Conservation (phyloP, 768 basidiomycete species). For the Agaricus sinodeliciosus region DNA sequence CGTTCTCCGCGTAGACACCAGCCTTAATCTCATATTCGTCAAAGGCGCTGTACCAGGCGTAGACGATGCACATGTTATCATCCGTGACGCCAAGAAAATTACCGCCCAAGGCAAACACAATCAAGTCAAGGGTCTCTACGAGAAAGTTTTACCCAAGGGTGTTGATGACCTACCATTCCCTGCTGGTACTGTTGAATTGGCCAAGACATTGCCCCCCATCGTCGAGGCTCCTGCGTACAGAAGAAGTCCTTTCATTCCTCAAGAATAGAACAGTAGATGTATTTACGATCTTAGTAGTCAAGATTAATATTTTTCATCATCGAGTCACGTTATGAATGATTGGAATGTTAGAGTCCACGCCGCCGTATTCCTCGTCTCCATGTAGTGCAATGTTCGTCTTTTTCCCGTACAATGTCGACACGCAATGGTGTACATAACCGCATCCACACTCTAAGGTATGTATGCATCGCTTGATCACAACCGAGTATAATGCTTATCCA, state of each 20-base stretch:
- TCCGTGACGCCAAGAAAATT: conserved; percentile 89
- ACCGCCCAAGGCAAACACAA: conserved; percentile 57
- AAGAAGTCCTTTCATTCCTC: conserved; percentile 73
- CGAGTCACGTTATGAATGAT: too few species aligned
- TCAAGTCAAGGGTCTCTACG: conserved; percentile 63
- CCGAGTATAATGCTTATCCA: neutral
- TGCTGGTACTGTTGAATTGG: conserved; percentile 77
- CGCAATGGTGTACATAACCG: conserved; percentile 14
- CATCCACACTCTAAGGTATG: conserved; percentile 47
- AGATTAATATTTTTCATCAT: conserved; percentile 3
- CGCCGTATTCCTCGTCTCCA: neutral
- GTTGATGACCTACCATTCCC: conserved; percentile 88
- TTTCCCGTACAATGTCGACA: conserved; percentile 10
- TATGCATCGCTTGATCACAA: neutral
- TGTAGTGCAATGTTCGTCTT: neutral
- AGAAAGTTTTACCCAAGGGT: conserved; percentile 76
- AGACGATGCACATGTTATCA: conserved; percentile 80
- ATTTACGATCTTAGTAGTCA: conserved; percentile 9
- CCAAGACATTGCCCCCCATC: conserved; percentile 54
- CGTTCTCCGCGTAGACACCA: conserved; percentile 82
- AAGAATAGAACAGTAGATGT: conserved; percentile 36
- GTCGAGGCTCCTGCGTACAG: conserved; percentile 70
- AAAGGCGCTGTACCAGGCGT: conserved; percentile 88
- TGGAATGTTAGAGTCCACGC: neutral
- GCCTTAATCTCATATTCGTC: conserved; percentile 84